These are phyloP conservation scores for Eucalyptus pauciflora DNA, from an alignment of 345 rosid genomes.

Conservation along the genomic window DNA sequence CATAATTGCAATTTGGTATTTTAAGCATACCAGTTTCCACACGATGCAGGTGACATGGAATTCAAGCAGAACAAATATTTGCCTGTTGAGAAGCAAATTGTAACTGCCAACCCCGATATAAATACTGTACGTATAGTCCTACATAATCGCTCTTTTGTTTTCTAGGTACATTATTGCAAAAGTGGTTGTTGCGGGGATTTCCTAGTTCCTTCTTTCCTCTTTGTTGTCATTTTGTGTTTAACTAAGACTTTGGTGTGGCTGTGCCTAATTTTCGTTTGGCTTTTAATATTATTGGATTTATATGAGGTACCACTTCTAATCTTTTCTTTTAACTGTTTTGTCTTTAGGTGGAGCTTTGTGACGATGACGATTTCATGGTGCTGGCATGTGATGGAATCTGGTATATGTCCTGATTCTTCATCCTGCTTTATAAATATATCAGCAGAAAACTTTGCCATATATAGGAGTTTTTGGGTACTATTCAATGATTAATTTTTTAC, in stretches of 20 bases:
- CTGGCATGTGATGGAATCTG: constrained; percentile 98
- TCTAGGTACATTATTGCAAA: not conserved
- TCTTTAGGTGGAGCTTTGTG: constrained; percentile 82
- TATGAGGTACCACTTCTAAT: not conserved
- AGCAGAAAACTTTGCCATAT: not conserved
- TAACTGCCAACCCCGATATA: constrained; percentile 82
- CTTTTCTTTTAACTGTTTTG: not conserved
- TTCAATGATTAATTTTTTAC: not conserved
- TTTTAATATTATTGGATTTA: not conserved
- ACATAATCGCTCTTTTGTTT: not conserved
- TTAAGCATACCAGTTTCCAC: not conserved
- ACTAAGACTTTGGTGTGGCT: not conserved
- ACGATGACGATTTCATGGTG: constrained; percentile 86
- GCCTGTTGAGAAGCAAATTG: constrained; percentile 73
- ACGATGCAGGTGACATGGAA: constrained; percentile 76
- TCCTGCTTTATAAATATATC: not conserved
- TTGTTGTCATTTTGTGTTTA: not conserved
- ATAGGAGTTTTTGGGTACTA: not conserved
- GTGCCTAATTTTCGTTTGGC: not conserved
- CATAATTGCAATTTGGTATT: not conserved
- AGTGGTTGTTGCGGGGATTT: not conserved
- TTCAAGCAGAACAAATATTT: constrained; percentile 85
- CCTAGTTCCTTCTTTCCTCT: not conserved
- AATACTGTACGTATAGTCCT: constrained; percentile 33
- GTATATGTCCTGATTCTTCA: constrained; percentile 17